Percentiles rank a stretch among this genome's conserved stretches.
Conservation (phyloP, 2,329 filamentous ascomycete species). For the Aspergillus fumigatus region DNA sequence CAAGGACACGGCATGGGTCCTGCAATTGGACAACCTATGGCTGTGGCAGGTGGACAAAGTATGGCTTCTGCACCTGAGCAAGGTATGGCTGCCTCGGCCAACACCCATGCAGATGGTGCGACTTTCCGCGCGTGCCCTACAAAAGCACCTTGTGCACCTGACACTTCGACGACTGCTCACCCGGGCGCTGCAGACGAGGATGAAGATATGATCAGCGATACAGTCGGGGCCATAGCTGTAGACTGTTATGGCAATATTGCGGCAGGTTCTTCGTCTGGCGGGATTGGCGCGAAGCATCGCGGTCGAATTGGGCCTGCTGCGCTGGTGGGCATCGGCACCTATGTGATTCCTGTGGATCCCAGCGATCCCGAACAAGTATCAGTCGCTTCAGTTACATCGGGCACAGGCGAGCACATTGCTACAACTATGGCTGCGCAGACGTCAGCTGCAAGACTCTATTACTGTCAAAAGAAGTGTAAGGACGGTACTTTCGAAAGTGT, state of each 20-base stretch:
- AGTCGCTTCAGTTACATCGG: constrained; percentile 84
- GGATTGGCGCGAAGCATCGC: constrained; percentile 96
- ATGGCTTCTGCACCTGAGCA: neutral
- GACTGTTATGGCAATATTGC: constrained; percentile 83
- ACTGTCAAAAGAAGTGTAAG: constrained; percentile 57
- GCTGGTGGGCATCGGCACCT: constrained; percentile 84
- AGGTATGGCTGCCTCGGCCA: neutral
- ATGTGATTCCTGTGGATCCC: constrained; percentile 72
- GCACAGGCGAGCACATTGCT: constrained; percentile 96
- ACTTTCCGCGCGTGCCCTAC: neutral
- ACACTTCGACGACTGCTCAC: neutral
- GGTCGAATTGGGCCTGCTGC: constrained; percentile 90
- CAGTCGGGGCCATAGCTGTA: constrained; percentile 91
- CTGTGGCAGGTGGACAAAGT: neutral
- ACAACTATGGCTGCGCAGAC: constrained; percentile 86
- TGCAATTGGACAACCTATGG: neutral
- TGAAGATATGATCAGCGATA: constrained; percentile 75
- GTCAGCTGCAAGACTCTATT: constrained; percentile 80
- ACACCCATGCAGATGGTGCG: neutral
- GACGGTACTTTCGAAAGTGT: constrained; percentile 61
- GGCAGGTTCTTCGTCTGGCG: constrained; percentile 90
- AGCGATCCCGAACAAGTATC: constrained; percentile 64
- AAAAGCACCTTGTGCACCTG: neutral
- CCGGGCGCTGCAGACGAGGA: constrained; percentile 1
- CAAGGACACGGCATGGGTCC: neutral